Conservation (phyloP, 2,329 filamentous ascomycete genomes). For the Fusarium sp. region DNA sequence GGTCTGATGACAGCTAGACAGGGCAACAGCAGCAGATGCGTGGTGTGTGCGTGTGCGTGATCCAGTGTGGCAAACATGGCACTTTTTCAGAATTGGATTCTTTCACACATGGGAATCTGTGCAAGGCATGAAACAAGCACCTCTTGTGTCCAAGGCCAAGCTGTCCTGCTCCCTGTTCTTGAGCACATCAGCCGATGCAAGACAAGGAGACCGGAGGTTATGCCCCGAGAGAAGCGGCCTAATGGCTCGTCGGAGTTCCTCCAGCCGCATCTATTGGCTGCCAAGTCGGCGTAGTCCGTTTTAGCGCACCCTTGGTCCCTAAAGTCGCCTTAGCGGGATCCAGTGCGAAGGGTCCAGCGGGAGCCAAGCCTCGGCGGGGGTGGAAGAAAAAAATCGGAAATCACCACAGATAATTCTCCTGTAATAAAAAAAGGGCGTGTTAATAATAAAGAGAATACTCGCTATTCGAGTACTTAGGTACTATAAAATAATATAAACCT, state of each 20-base stretch:
- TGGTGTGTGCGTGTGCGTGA: background rate
- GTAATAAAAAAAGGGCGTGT: too few relatives aligned
- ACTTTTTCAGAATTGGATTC: conserved; percentile 36
- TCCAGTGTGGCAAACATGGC: conserved; percentile 27
- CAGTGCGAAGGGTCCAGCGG: conserved; percentile 31
- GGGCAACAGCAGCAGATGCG: conserved; percentile 2
- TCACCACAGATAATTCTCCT: too few relatives aligned
- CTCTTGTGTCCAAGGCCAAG: conserved; percentile 14
- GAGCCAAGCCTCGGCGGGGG: conserved; percentile 5
- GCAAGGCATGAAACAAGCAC: conserved; percentile 17
- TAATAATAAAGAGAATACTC: too few relatives aligned
- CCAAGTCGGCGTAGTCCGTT: background rate
- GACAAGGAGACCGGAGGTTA: conserved; percentile 13
- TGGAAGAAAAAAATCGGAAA: too few relatives aligned
- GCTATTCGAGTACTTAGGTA: too few relatives aligned
- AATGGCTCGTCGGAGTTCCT: background rate
- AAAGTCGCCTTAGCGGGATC: conserved; percentile 11
- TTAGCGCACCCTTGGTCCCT: conserved; percentile 9
- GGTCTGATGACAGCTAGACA: conserved; percentile 31
- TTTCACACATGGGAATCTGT: conserved; percentile 32
- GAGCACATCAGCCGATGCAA: background rate
- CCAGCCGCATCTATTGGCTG: conserved; percentile 2
- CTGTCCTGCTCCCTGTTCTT: conserved; percentile 15
- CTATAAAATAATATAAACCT: too few relatives aligned
- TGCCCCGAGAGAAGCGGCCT: conserved; percentile 21